phyloP scores from a whole-genome alignment of 306 rosid species.

The Leucaena leucocephala region DNA sequence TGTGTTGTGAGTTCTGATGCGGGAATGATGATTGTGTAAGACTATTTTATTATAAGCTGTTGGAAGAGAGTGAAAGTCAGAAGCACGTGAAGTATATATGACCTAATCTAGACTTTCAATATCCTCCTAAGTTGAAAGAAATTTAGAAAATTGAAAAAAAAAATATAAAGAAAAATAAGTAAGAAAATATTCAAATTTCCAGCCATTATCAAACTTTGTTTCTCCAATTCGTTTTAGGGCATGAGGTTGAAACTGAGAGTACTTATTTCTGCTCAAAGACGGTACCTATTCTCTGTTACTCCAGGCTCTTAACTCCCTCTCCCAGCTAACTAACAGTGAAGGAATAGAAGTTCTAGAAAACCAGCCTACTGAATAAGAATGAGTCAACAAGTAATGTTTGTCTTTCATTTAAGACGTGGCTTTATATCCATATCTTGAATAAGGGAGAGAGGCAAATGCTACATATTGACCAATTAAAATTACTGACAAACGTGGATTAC shows the following conservation, averaged over 20 bases:
- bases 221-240: slow-evolving; percentile 1
- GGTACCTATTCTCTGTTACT: neutral
- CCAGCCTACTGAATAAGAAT: neutral
- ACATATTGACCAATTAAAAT: neutral
- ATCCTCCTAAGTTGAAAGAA: neutral
- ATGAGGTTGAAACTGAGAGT: slow-evolving; percentile 6
- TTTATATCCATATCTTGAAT: neutral
- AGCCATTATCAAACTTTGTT: neutral
- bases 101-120: neutral
- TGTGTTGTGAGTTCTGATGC: slow-evolving; percentile 4
- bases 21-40: neutral
- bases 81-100: neutral
- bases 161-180: neutral
- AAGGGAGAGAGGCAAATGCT: neutral
- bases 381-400: slow-evolving; percentile 1
- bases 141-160: neutral
- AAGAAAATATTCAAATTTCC: neutral
- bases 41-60: neutral
- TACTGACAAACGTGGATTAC: neutral
- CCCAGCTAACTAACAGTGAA: neutral
- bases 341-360: neutral
- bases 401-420: neutral
- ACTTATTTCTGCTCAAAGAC: neutral
- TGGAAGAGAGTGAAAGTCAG: neutral
- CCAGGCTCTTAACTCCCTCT: neutral